These are phyloP conservation scores for Linum trigynum DNA, from an alignment of 345 rosid genomes.

Conservation along the genomic window DNA sequence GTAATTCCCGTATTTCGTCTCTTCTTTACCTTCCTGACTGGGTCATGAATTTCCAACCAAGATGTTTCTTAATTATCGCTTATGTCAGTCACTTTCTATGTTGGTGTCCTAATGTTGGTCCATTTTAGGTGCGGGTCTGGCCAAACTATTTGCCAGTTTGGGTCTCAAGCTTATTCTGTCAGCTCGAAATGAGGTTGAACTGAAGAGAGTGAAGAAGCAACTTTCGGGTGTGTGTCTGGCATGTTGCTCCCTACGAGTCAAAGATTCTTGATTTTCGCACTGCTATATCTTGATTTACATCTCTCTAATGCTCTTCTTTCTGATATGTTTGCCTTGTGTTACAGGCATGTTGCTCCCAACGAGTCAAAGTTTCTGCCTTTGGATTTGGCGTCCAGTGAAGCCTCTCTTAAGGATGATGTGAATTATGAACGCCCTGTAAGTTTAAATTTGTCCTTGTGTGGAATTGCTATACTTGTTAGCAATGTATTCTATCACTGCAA, in stretches of 20 bases:
- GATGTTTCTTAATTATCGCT: no score
- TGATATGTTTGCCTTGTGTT: not conserved
- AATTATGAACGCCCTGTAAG: constrained; percentile 87
- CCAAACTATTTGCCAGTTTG: constrained; percentile 68
- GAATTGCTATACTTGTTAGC: not conserved
- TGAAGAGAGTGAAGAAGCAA: constrained; percentile 60
- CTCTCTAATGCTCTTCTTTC: not conserved
- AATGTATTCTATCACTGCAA: no score
- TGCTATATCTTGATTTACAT: not conserved
- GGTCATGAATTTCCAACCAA: no score
- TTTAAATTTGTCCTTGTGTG: constrained; percentile 9
- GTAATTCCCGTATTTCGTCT: constrained; percentile 23
- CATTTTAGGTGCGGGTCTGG: constrained; percentile 65
- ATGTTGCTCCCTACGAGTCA: constrained; percentile 6
- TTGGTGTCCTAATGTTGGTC: no score
- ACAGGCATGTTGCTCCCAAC: constrained; percentile 68
- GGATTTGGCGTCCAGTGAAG: constrained; percentile 80
- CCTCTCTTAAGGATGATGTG: constrained; percentile 52
- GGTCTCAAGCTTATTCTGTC: constrained; percentile 93
- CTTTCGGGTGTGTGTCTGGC: constrained; percentile 56
- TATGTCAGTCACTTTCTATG: constrained; percentile 7
- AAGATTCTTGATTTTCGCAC: not conserved
- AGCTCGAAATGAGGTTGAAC: constrained; percentile 63
- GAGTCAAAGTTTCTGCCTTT: constrained; percentile 68
- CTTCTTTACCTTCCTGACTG: not conserved